A percentile compares a stretch with the other conserved stretches of the same genome.
Conservation (phyloP, 1,284 basidiomycete genomes). For the Vanrija humicola region DNA sequence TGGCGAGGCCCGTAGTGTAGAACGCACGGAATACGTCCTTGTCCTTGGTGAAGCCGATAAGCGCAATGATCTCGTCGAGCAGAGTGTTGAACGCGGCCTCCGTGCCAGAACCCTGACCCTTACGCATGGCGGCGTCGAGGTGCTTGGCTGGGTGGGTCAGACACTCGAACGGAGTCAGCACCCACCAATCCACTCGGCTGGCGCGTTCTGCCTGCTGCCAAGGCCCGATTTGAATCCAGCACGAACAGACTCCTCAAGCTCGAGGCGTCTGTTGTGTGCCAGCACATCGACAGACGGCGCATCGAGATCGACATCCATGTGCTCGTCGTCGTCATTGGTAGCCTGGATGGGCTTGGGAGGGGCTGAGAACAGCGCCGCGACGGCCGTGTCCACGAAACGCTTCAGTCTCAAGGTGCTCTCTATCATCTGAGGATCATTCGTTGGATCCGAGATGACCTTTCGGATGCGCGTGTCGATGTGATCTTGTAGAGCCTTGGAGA, state of each 20-base stretch:
- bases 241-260: constrained; percentile 49
- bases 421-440: constrained; percentile 66
- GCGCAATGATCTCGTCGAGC: constrained; percentile 70
- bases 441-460: constrained; percentile 52
- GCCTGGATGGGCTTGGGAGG: constrained; percentile 5
- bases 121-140: constrained; percentile 78
- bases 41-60: constrained; percentile 81
- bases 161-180: not conserved
- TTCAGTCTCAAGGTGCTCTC: constrained; percentile 69
- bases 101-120: constrained; percentile 69
- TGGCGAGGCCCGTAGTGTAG: constrained; percentile 85
- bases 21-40: constrained; percentile 93
- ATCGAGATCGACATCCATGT: not conserved
- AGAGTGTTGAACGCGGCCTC: constrained; percentile 66
- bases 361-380: constrained; percentile 54
- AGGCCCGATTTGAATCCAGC: constrained; percentile 80
- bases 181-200: constrained; percentile 79
- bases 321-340: not conserved
- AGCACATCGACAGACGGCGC: not conserved
- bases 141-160: constrained; percentile 63
- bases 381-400: constrained; percentile 57
- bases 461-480: constrained; percentile 50
- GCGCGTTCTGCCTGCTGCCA: constrained; percentile 74
- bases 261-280: constrained; percentile 12
- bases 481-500: constrained; percentile 62